These are phyloP conservation scores for Glutinoglossum americanum DNA, from an alignment of 495 filamentous ascomycete species.

Conservation along the genomic window DNA sequence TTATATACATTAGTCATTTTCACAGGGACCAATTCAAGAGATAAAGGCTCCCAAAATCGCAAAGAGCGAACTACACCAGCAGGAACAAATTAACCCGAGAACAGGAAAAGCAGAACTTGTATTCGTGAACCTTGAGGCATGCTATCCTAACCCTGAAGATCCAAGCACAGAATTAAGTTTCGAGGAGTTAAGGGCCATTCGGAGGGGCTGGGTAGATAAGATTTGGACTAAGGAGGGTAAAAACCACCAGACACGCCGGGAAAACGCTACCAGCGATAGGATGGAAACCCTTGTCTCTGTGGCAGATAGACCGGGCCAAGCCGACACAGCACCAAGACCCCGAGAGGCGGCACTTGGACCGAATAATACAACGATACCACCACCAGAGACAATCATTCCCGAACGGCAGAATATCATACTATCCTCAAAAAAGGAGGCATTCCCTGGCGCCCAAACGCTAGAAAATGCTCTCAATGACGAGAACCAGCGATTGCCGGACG, in stretches of 20 bases:
- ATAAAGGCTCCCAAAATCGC: slow-evolving; percentile 18
- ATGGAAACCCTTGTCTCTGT: not conserved
- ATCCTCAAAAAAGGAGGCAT: not conserved
- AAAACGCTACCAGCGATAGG: not conserved
- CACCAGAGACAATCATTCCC: not conserved
- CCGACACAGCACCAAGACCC: not conserved
- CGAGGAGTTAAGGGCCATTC: slow-evolving; percentile 70
- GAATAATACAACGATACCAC: not conserved
- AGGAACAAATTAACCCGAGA: slow-evolving; percentile 54
- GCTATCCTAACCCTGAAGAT: slow-evolving; percentile 60
- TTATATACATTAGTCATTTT: slow-evolving; percentile 29
- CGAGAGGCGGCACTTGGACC: not conserved
- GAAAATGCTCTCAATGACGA: not conserved
- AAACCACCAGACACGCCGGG: slow-evolving; percentile 6
- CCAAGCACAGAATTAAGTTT: slow-evolving; percentile 56
- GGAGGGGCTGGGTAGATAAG: slow-evolving; percentile 52
- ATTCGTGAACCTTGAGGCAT: slow-evolving; percentile 60
- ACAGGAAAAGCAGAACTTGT: slow-evolving; percentile 65
- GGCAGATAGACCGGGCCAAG: not conserved
- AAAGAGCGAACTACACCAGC: slow-evolving; percentile 32
- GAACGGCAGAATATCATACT: not conserved
- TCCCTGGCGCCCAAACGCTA: not conserved
- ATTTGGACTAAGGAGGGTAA: slow-evolving; percentile 30
- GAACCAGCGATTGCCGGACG: not conserved
- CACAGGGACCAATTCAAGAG: slow-evolving; percentile 15